Percentiles rank a stretch among this genome's conserved stretches.
Conservation (phyloP, 2,329 filamentous ascomycete species). For the Diaporthe citrichinensis region DNA sequence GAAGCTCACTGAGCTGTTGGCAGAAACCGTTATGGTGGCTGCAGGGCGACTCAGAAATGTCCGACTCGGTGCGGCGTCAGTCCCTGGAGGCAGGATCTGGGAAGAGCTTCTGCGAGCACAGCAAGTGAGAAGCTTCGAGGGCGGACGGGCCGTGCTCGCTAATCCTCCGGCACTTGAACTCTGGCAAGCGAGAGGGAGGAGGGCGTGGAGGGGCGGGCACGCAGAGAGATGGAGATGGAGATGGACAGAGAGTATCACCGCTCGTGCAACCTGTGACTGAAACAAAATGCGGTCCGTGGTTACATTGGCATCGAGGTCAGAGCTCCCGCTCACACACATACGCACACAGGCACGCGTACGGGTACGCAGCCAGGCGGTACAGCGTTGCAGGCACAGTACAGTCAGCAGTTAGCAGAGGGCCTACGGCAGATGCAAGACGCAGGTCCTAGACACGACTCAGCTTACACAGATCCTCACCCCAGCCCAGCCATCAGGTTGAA, state of each 20-base stretch:
- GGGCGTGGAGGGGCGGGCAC: neutral
- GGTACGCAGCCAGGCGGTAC: slow-evolving; percentile 21
- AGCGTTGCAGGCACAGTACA: neutral
- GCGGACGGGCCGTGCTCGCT: neutral
- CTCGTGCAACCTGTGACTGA: slow-evolving; percentile 31
- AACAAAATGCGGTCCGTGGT: slow-evolving; percentile 30
- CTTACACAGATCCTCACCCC: slow-evolving; percentile 17
- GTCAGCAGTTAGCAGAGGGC: neutral
- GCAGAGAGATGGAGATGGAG: neutral
- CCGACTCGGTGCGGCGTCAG: neutral
- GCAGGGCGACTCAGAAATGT: slow-evolving; percentile 21
- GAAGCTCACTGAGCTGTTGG: slow-evolving; percentile 26
- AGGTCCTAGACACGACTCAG: slow-evolving; percentile 34
- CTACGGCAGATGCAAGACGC: slow-evolving; percentile 15
- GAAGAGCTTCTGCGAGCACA: neutral
- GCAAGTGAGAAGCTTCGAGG: slow-evolving; percentile 26
- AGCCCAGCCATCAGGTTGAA: slow-evolving; percentile 10
- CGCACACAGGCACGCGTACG: neutral
- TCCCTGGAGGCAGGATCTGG: neutral
- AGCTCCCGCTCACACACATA: slow-evolving; percentile 11
- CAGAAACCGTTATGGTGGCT: slow-evolving; percentile 2
- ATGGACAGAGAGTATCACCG: neutral
- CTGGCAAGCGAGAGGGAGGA: slow-evolving; percentile 11
- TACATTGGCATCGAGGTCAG: slow-evolving; percentile 29
- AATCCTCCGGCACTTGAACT: slow-evolving; percentile 25